Conservation (phyloP, 139 green algal species). For the Volvox reticuliferus region DNA sequence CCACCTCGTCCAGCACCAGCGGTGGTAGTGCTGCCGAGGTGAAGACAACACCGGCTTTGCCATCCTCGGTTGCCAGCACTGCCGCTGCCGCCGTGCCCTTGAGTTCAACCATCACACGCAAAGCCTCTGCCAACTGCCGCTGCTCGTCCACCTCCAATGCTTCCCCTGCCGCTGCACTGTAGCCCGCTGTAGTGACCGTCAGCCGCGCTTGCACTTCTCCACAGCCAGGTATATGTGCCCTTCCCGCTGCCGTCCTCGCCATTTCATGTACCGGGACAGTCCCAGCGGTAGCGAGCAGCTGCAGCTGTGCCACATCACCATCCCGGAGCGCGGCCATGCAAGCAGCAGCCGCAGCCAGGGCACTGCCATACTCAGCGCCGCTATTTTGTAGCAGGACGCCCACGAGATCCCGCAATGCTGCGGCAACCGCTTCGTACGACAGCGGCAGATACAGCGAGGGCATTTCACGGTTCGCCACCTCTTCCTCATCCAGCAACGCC, state of each 20-base stretch:
- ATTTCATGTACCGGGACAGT: too few species aligned
- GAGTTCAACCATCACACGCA: not conserved
- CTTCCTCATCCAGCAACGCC: too few species aligned
- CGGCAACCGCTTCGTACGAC: not conserved
- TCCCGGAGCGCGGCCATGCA: not conserved
- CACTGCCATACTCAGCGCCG: not conserved
- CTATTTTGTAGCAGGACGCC: slow-evolving; percentile 17
- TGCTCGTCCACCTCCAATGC: not conserved
- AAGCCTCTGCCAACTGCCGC: not conserved
- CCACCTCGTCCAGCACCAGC: slow-evolving; percentile 16
- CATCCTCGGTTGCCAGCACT: not conserved
- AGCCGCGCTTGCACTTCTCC: too few species aligned
- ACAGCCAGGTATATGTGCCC: too few species aligned
- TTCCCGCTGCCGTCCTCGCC: too few species aligned
- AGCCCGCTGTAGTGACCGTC: too few species aligned
- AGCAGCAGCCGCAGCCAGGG: not conserved
- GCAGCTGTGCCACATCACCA: slow-evolving; percentile 2
- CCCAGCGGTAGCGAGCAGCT: not conserved
- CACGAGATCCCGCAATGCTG: not conserved
- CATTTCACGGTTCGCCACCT: not conserved
- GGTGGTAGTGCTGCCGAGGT: too few species aligned
- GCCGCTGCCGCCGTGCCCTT: not conserved
- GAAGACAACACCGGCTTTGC: too few species aligned
- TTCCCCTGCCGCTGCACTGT: too few species aligned
- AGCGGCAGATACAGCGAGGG: not conserved